phyloP scores from a whole-genome alignment of 352 stramenopile genomes.

The Thraustotheca clavata region DNA sequence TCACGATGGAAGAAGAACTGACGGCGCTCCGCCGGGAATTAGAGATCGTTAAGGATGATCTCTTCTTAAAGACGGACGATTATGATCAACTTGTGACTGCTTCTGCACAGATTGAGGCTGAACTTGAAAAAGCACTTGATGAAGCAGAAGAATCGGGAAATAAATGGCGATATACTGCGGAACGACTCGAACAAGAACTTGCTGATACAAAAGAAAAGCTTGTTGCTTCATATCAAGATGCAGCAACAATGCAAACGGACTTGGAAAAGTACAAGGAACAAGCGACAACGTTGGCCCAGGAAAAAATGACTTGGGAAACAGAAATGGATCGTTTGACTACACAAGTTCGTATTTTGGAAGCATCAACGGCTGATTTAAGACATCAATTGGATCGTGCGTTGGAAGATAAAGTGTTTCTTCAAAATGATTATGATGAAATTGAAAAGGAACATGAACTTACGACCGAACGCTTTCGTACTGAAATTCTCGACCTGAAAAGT shows the following conservation, averaged over 20 bases:
- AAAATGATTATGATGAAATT: constrained; percentile 77
- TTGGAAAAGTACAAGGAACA: constrained; percentile 17
- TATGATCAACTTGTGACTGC: constrained; percentile 19
- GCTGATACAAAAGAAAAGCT: constrained; percentile 8
- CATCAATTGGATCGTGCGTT: constrained; percentile 82
- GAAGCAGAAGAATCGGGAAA: constrained; percentile 7
- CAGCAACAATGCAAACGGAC: constrained; percentile 6
- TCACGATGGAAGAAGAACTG: constrained; percentile 10
- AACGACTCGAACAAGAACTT: constrained; percentile 15
- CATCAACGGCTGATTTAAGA: constrained; percentile 61
- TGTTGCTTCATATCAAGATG: neutral
- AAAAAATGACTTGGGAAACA: constrained; percentile 13
- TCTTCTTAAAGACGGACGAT: constrained; percentile 19
- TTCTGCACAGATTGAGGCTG: constrained; percentile 10
- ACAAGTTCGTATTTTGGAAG: constrained; percentile 72
- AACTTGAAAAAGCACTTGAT: constrained; percentile 14
- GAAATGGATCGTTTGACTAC: constrained; percentile 71
- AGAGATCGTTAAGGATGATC: constrained; percentile 16
- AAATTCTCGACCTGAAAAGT: constrained; percentile 83
- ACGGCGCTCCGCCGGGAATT: constrained; percentile 4
- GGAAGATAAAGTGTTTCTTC: constrained; percentile 78
- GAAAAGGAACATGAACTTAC: constrained; percentile 70
- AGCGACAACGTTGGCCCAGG: neutral
- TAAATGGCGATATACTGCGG: constrained; percentile 16
- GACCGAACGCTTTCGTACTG: constrained; percentile 61